Base-by-base conservation (phyloP, 1,284 basidiomycete species). In the Ganoderma lingzhi region DNA sequence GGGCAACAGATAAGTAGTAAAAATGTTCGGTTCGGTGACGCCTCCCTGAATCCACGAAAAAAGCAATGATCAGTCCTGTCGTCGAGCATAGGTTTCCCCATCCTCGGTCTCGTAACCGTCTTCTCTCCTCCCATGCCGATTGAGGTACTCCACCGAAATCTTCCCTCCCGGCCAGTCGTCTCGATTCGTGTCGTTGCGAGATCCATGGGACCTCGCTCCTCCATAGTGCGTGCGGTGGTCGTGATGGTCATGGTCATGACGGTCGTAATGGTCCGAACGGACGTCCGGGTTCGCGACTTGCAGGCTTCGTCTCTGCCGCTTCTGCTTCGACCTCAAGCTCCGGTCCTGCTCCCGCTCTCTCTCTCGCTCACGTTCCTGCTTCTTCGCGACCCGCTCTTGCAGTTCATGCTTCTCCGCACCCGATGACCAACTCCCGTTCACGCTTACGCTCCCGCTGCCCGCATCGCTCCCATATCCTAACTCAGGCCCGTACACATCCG, bases 371-470 rank as follows among this genome's bases (percentile, higher is more conserved):
- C 62, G 56, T 35, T 41, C 41, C 30, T 32, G 65, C 37, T 51
- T 53, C 28, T 56, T 53, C 23, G 39, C 59, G 41, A 23, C 30
- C 41, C 56, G 39, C 61, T 44, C 37, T 23, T 44, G 56, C 35
- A 42, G 6, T 44, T 63, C 45, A 35, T 66, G 69, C 71, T 73
- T 70, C 65, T 74, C 70, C 45, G 35, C 67, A 44, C 63, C 65
- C 48, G 75, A 75, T 51, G 70, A 55, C 75, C 75, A 76, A 68
- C 71, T 71, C 30, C 75, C 72, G 44, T 68, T 66, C 23, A 48
- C 70, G 44, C 71, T 72, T 15, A 71, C 68, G 67, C 72, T 76
- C 39, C 69, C 73, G 55, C 71, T 74, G 41, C 71, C 75, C 51
- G 67, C 61, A 53, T 76, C 74, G 65, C 71, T 73, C 5, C 63